phyloP scores from a whole-genome alignment of 139 green algal genomes.

The Auxenochlorella pyrenoidosa region DNA sequence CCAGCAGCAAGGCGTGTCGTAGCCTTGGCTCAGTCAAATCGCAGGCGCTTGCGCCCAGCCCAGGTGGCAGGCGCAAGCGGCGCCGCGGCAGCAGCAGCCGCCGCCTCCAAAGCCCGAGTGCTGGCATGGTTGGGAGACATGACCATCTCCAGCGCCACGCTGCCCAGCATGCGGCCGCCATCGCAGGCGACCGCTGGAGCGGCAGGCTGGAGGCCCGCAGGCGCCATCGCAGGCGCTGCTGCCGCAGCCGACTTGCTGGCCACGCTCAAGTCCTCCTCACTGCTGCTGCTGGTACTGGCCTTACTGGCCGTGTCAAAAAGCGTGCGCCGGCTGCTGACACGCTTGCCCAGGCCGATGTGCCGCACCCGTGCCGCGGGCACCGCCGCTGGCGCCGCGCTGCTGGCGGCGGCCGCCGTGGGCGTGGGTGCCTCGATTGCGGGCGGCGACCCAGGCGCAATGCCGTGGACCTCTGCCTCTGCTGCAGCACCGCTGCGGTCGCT shows the following conservation, averaged over 20 bases:
- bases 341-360: constrained; percentile 14
- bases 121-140: constrained; percentile 31
- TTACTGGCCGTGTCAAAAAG: constrained; percentile 8
- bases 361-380: constrained; percentile 3
- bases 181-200: not conserved
- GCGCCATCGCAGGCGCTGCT: not conserved
- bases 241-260: not conserved
- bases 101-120: not conserved
- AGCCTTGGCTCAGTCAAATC: constrained; percentile 25
- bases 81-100: not conserved
- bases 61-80: not conserved
- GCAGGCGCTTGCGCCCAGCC: constrained; percentile 29
- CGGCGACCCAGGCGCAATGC: not conserved
- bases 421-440: not conserved
- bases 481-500: not conserved
- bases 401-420: not conserved
- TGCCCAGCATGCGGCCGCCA: not conserved
- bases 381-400: not conserved
- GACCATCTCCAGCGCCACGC: constrained; percentile 17
- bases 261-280: not conserved
- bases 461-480: not conserved
- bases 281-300: not conserved
- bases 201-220: not conserved
- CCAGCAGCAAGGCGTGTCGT: not conserved
- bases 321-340: constrained; percentile 19